Conservation (phyloP, 75 land plant genomes). For the Sequoiadendron giganteum region DNA sequence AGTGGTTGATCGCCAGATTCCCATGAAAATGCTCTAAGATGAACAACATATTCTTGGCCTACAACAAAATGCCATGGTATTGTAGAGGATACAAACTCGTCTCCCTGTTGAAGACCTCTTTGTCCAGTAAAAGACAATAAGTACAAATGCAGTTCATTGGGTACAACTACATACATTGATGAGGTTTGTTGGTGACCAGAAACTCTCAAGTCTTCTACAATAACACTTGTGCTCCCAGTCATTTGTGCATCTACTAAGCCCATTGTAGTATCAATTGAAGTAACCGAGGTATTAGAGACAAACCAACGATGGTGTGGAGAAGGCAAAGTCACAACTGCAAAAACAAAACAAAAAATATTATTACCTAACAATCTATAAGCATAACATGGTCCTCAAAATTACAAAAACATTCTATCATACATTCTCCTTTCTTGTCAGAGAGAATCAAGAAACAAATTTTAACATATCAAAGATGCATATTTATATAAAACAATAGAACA, state of each 20-base stretch:
- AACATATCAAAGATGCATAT: background rate
- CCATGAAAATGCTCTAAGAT: constrained; percentile 55
- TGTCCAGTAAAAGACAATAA: constrained; percentile 42
- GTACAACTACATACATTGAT: constrained; percentile 73
- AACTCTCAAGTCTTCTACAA: constrained; percentile 84
- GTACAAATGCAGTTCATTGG: constrained; percentile 51
- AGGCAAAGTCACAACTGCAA: constrained; percentile 76
- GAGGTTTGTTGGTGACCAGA: constrained; percentile 78
- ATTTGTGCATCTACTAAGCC: constrained; percentile 45
- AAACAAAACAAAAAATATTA: constrained; percentile 13
- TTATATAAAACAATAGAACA: background rate
- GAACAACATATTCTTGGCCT: constrained; percentile 74
- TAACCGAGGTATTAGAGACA: constrained; percentile 60
- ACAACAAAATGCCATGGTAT: constrained; percentile 67
- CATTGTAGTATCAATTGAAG: constrained; percentile 44
- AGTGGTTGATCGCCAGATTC: constrained; percentile 64
- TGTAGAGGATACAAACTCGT: constrained; percentile 29
- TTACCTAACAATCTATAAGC: background rate
- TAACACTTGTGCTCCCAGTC: constrained; percentile 60
- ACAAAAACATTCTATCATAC: background rate
- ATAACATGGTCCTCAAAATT: background rate
- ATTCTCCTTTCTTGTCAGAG: background rate
- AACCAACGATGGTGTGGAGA: constrained; percentile 81
- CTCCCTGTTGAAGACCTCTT: constrained; percentile 28
- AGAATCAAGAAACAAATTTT: background rate